Percentiles rank a stretch among this genome's conserved stretches.
Evolutionary conservation across 1,284 basidiomycete species (phyloP).

Genomic region (Porogramme epimiltina): DNA sequence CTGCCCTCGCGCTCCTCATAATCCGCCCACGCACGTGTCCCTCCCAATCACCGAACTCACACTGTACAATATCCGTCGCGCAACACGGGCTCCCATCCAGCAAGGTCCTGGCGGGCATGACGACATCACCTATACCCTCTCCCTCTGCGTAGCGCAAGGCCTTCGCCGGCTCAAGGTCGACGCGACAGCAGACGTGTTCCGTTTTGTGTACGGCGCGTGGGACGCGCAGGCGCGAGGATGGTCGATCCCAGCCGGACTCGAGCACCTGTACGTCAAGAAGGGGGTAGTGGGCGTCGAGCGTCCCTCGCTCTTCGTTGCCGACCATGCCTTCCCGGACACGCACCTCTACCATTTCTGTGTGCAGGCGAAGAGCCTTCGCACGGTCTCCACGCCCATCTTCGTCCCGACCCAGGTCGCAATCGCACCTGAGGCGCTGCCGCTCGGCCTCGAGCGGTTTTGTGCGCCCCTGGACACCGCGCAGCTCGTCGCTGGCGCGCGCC

Average conservation of each 20-base stretch:
- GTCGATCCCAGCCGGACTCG: conserved; percentile 33
- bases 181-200: conserved; percentile 40
- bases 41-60: conserved; percentile 42
- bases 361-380: conserved; percentile 25
- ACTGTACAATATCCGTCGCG: conserved; percentile 31
- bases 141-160: conserved; percentile 33
- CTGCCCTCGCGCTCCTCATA: conserved; percentile 17
- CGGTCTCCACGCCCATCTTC: conserved; percentile 27
- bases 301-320: conserved; percentile 2
- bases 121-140: conserved; percentile 24
- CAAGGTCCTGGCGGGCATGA: conserved; percentile 8
- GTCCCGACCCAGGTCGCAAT: conserved; percentile 24
- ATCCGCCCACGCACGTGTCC: conserved; percentile 26
- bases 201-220: conserved; percentile 28
- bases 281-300: neutral
- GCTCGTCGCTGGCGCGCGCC: conserved; percentile 18
- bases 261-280: conserved; percentile 36
- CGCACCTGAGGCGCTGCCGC: conserved; percentile 31
- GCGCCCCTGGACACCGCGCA: conserved; percentile 27
- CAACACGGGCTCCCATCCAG: neutral
- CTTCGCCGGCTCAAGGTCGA: conserved; percentile 42
- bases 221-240: conserved; percentile 22
- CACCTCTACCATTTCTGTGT: conserved; percentile 28
- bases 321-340: conserved; percentile 28
- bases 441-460: conserved; percentile 28